Evolutionary conservation across 805 yeast genomes (phyloP).

Genomic region (Pichia californica): DNA sequence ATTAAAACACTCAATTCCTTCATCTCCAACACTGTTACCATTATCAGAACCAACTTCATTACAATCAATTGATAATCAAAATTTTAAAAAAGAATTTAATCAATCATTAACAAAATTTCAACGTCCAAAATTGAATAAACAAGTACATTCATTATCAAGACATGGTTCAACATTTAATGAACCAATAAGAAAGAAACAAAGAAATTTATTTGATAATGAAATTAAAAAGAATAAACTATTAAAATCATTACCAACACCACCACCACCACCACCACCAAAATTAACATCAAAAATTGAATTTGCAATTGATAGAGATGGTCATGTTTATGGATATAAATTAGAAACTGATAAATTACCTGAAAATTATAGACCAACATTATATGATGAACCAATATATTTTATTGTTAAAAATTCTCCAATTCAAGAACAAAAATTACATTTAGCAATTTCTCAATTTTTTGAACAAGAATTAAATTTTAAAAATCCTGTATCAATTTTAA

Average conservation of each 20-base stretch:
- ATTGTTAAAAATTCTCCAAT: constrained; percentile 21
- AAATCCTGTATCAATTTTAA: constrained; percentile 35
- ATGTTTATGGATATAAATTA: constrained; percentile 29
- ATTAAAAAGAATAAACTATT: not conserved
- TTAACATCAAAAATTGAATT: constrained; percentile 25
- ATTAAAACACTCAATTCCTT: constrained; percentile 16
- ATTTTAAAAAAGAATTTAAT: not conserved
- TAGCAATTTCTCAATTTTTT: constrained; percentile 17
- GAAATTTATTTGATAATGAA: constrained; percentile 4
- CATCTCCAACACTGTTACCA: constrained; percentile 23
- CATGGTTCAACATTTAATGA: constrained; percentile 15
- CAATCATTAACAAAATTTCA: not conserved
- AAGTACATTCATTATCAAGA: constrained; percentile 15
- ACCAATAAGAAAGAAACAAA: constrained; percentile 24
- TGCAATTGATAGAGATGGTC: constrained; percentile 44
- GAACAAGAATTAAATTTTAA: constrained; percentile 4
- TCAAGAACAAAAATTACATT: constrained; percentile 35
- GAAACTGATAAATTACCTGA: constrained; percentile 25
- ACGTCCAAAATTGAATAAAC: constrained; percentile 10
- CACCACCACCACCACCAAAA: constrained; percentile 1
- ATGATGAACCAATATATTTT: constrained; percentile 30
- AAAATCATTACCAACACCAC: not conserved
- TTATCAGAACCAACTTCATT: constrained; percentile 13
- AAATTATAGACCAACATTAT: constrained; percentile 25
- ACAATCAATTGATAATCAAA: too few species aligned